Evolutionary conservation across 106 monocot genomes (phyloP).

Genomic region (Dendrobium catenatum): DNA sequence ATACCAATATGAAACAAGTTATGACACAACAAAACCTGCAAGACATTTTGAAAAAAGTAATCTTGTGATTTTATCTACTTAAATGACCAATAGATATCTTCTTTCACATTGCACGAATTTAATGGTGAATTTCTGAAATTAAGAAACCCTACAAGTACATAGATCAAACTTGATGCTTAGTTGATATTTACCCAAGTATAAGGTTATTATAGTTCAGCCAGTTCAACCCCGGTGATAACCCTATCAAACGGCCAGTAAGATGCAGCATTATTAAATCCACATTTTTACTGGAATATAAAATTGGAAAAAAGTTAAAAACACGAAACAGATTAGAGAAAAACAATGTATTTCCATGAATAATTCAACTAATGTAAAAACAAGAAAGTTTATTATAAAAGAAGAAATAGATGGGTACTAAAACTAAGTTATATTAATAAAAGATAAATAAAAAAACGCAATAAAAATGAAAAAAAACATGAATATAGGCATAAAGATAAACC

Average conservation of each 20-base stretch:
- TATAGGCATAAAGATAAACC: too few relatives aligned
- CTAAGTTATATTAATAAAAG: too few relatives aligned
- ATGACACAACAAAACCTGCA: neutral
- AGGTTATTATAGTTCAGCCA: neutral
- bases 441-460: too few relatives aligned
- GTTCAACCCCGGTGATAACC: neutral
- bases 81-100: neutral
- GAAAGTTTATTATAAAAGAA: too few relatives aligned
- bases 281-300: neutral
- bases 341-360: too few relatives aligned
- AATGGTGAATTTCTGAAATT: neutral
- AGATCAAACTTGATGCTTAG: neutral
- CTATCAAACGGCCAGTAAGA: neutral
- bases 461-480: too few relatives aligned
- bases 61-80: neutral
- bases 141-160: neutral
- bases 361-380: too few relatives aligned
- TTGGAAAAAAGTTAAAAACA: neutral
- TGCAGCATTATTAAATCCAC: neutral
- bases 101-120: neutral
- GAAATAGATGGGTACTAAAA: too few relatives aligned
- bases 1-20: neutral
- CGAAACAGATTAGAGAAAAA: neutral
- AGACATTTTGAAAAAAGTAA: neutral
- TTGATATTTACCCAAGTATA: neutral